Evolutionary conservation across 73 alveolate genomes (phyloP), one percentile per base, ranked within the genome.

Genomic region (Stentor roeselii): DNA sequence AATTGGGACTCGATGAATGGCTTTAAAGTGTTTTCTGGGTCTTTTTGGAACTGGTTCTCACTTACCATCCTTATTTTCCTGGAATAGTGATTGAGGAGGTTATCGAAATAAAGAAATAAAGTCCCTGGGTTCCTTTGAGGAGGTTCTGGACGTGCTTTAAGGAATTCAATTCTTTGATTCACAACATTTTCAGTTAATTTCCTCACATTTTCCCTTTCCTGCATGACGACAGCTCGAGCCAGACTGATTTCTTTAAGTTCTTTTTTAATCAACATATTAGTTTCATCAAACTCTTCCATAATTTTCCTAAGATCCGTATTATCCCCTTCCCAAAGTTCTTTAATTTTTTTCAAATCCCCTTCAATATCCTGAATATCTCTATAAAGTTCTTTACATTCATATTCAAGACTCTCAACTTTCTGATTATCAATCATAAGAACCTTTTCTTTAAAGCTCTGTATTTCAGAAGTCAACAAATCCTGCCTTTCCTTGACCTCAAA

Each of bases 341-440:
- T 40, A 30, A 67, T 21, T 67, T 67, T 32, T 2, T 67, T 34
- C 34, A 67, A 27, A 21, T 67, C 80, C 14, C 14, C 34, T 34
- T 67, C 80, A 14, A 67, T 27, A 21, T 67, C 37, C 34, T 67
- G 27, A 67, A 27, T 67, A n/a, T 21, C 80, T 34, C 37, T 32
- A 21, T 67, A 21, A 67, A 67, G n/a, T 11, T 67, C 37, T 67
- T 67, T 67, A 2, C 80, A 67, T 67, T 67, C 80, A 67, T 67
- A 21, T 21, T 21, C 80, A 0, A 67, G 41, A 21, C 37, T 32
- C 34, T 67, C 80, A 21, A 67, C 80, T 32, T 67, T 21, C 37
- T 67, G 41, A n/a, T n/a, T 67, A 11, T 67, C 80, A 30, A 32
- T 67, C 0, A 32, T 21, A 67, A 21, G 21, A 21, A 67, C n/a